A percentile compares a stretch with the other conserved stretches of the same genome.
These are phyloP conservation scores for Leccinum griseonigrum DNA, from an alignment of 1,284 basidiomycete species.

Conservation along the genomic window DNA sequence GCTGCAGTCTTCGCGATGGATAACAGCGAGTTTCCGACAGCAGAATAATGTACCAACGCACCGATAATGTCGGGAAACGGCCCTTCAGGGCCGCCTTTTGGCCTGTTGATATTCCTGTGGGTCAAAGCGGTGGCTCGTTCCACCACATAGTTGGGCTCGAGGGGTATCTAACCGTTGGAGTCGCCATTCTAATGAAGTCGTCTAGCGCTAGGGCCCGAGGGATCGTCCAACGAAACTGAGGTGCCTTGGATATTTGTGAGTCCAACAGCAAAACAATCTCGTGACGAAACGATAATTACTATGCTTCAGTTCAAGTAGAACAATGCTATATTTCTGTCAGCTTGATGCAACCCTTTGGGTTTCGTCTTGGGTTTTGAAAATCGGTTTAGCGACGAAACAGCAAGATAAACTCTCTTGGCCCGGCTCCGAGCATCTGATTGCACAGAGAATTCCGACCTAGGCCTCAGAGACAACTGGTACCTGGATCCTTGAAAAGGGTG, in stretches of 20 bases:
- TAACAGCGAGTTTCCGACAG: neutral
- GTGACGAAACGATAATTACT: conserved; percentile 6
- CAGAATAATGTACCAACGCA: conserved; percentile 29
- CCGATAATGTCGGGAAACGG: conserved; percentile 85
- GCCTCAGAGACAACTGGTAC: conserved; percentile 9
- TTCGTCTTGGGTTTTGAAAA: neutral
- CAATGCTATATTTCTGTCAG: neutral
- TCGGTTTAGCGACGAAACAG: conserved; percentile 9
- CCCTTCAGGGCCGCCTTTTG: conserved; percentile 80
- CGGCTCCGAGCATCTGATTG: conserved; percentile 6
- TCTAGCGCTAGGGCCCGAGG: neutral
- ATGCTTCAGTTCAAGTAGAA: conserved; percentile 2
- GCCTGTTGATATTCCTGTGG: conserved; percentile 82
- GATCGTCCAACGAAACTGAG: neutral
- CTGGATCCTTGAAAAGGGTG: conserved; percentile 5
- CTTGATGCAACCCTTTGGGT: neutral
- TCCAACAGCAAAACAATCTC: neutral
- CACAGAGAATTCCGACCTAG: conserved; percentile 15
- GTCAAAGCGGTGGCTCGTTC: conserved; percentile 35
- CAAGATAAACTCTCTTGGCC: conserved; percentile 11
- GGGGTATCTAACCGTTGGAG: neutral
- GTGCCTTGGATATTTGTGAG: conserved; percentile 7
- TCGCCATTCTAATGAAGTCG: neutral
- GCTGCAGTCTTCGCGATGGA: too few relatives aligned
- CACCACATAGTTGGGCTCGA: neutral